Evolutionary conservation across 1,284 basidiomycete species (phyloP), one percentile per base, ranked within the genome.

Genomic region (Apiotrichum gracile): DNA sequence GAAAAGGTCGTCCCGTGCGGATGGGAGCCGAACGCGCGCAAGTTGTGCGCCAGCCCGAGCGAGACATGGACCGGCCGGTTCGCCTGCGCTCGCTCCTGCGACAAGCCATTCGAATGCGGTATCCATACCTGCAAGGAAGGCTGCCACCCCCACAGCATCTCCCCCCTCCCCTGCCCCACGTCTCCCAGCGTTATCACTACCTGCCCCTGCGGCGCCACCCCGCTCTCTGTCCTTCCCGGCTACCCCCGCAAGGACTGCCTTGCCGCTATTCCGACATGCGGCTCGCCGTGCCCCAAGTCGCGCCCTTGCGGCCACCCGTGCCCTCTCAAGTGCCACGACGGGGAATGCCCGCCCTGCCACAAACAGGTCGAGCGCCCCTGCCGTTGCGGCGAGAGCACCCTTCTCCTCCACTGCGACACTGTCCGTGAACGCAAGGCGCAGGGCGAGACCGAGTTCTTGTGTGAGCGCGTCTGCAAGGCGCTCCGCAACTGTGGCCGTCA

Each of bases 161-260:
- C 63, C 1, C 79, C 84, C 0, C 77, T 81, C 0, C 73, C 76
- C 0, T 96, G 91, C 66, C 90, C 90, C 1, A 78, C 79, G 34
- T 86, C 88, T 0, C 89, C 91, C 0, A 73, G 76, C 0, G 64
- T 80, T 8, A 77, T 92, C 49, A 81, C 79, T 0, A 82, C 81
- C 38, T 96, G 92, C 68, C 88, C 91, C 0, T 96, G 91, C 61
- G 88, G 88, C 13, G 82, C 83, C 50, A 80, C 82, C 14, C 73
- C 78, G 0, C 81, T 91, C 42, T 50, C 64, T 12, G 40, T 54
- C 4, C 66, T 78, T 12, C 57, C 70, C 5, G 73, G 77, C 8
- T 62, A 61, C 26, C 62, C 79, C 1, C 85, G 91, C 5, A 67
- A 69, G 0, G 74, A 77, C 14, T 96, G 91, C 67, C 78, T 81